Conservation (phyloP, 2,329 filamentous ascomycete genomes). For the Fusarium austroafricanum region DNA sequence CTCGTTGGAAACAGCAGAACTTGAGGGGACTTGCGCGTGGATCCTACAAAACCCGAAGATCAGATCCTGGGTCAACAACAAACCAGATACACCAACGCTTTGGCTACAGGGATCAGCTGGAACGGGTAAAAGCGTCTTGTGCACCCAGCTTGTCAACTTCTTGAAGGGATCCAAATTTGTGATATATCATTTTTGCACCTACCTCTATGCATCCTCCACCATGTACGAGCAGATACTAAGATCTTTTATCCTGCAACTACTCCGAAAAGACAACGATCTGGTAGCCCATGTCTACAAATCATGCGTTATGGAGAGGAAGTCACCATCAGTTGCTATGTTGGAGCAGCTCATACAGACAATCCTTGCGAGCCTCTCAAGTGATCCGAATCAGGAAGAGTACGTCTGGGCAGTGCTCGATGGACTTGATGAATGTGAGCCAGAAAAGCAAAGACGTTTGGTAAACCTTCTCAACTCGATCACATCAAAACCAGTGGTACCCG, state of each 20-base stretch:
- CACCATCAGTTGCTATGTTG: background rate
- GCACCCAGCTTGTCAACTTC: conserved; percentile 26
- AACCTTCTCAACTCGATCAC: conserved; percentile 15
- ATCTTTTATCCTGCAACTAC: conserved; percentile 13
- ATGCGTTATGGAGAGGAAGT: conserved; percentile 29
- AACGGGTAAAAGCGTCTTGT: conserved; percentile 30
- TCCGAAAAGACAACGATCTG: conserved; percentile 19
- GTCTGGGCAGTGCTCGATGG: conserved; percentile 27
- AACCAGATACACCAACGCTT: conserved; percentile 9
- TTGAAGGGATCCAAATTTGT: conserved; percentile 1
- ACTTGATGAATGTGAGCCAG: conserved; percentile 19
- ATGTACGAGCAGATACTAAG: conserved; percentile 24
- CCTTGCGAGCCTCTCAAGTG: conserved; percentile 1
- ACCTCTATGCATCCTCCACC: background rate
- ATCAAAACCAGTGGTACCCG: background rate
- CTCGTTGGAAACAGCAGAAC: background rate
- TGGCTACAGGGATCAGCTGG: conserved; percentile 28
- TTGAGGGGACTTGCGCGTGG: conserved; percentile 24
- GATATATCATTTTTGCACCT: conserved; percentile 26
- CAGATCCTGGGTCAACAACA: background rate
- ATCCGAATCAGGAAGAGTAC: background rate
- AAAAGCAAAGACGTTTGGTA: conserved; percentile 9
- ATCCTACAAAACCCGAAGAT: conserved; percentile 11
- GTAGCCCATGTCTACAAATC: conserved; percentile 15
- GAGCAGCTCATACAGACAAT: conserved; percentile 17